Conservation (phyloP, 2,329 filamentous ascomycete species). For the Arthrobotrys sinensis region DNA sequence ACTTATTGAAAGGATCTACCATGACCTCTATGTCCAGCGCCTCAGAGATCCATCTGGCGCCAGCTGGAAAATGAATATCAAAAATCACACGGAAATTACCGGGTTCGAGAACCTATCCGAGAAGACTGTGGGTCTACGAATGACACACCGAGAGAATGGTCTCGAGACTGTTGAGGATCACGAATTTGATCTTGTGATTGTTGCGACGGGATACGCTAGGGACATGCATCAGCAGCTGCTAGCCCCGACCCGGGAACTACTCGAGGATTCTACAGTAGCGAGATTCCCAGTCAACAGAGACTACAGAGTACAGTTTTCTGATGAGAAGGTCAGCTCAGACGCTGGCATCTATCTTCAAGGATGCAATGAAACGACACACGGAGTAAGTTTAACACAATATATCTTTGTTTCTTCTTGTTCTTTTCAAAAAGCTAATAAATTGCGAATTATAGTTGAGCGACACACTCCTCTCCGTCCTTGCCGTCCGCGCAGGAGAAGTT, state of each 20-base stretch:
- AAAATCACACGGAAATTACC: constrained; percentile 78
- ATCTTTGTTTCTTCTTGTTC: too few relatives aligned
- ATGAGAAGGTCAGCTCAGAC: constrained; percentile 77
- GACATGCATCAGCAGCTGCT: constrained; percentile 85
- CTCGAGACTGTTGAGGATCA: constrained; percentile 68
- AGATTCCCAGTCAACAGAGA: constrained; percentile 81
- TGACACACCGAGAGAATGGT: constrained; percentile 73
- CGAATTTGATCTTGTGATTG: constrained; percentile 83
- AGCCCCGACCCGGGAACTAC: constrained; percentile 75
- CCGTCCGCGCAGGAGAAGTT: constrained; percentile 82
- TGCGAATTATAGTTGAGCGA: constrained; percentile 77
- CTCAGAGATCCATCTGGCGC: constrained; percentile 79
- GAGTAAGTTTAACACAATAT: constrained; percentile 74
- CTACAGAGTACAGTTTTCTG: constrained; percentile 82
- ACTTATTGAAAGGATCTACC: constrained; percentile 89
- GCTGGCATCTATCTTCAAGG: constrained; percentile 94
- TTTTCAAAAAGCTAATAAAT: constrained; percentile 3
- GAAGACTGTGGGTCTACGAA: constrained; percentile 68
- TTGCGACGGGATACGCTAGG: constrained; percentile 88
- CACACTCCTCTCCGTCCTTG: constrained; percentile 83
- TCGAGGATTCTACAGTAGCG: constrained; percentile 70
- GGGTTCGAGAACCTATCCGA: constrained; percentile 72
- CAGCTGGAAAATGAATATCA: constrained; percentile 85
- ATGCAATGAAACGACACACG: constrained; percentile 92
- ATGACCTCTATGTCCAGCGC: constrained; percentile 87